phyloP scores from a whole-genome alignment of 495 filamentous ascomycete species.

The Aspergillus hancockii region DNA sequence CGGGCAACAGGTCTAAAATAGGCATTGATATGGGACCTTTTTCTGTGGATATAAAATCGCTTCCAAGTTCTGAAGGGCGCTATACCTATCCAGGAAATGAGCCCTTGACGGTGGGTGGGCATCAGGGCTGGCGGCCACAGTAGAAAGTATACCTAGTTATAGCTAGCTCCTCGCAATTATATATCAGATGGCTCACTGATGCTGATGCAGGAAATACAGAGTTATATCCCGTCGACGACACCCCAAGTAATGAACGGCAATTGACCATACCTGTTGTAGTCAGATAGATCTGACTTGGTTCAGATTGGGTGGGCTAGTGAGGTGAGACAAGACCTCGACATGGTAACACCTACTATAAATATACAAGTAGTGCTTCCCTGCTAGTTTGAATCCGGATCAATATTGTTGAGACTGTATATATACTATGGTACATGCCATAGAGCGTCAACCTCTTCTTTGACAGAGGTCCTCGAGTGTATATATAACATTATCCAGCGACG shows the following conservation, averaged over 20 bases:
- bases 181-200: too few relatives aligned
- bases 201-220: too few relatives aligned
- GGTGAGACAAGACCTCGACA: not conserved
- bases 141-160: too few relatives aligned
- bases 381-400: not conserved
- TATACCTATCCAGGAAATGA: not conserved
- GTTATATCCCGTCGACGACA: too few relatives aligned
- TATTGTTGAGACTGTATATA: not conserved
- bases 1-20: not conserved
- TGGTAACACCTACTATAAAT: not conserved
- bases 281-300: not conserved
- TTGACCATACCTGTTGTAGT: not conserved
- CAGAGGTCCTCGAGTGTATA: not conserved
- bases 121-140: too few relatives aligned
- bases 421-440: not conserved
- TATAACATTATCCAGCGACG: not conserved
- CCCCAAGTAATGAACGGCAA: not conserved
- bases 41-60: not conserved
- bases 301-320: not conserved
- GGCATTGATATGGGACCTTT: not conserved
- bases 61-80: not conserved
- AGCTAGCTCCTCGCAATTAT: too few relatives aligned
- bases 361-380: not conserved
- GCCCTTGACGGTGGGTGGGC: too few relatives aligned
- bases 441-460: not conserved